A percentile compares a stretch with the other conserved stretches of the same genome.
Conservation (phyloP, 2,329 filamentous ascomycete genomes). For the Aspergillus awamori region DNA sequence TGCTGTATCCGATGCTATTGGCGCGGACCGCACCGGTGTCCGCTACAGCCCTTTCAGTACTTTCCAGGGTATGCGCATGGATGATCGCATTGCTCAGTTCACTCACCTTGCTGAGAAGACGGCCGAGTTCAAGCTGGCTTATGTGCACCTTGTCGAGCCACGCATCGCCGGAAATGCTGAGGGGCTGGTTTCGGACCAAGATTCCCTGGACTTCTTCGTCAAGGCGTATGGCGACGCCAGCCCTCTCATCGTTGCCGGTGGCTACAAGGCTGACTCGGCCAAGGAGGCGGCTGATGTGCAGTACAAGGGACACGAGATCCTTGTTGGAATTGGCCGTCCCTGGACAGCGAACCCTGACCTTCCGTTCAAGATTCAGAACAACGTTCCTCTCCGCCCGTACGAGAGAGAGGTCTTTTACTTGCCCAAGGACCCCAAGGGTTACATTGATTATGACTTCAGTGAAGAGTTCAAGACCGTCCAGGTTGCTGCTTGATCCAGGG, state of each 20-base stretch:
- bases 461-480: conserved; percentile 32
- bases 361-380: conserved; percentile 45
- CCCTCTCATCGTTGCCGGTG: conserved; percentile 57
- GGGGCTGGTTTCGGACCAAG: conserved; percentile 38
- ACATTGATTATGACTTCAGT: conserved; percentile 43
- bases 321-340: conserved; percentile 47
- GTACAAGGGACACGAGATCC: conserved; percentile 34
- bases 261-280: conserved; percentile 47
- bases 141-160: conserved; percentile 64
- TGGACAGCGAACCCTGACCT: conserved; percentile 53
- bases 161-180: conserved; percentile 44
- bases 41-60: conserved; percentile 51
- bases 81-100: conserved; percentile 66
- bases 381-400: conserved; percentile 42
- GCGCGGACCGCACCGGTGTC: conserved; percentile 49
- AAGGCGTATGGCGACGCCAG: conserved; percentile 44
- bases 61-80: conserved; percentile 59
- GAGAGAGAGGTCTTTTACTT: conserved; percentile 47
- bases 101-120: conserved; percentile 57
- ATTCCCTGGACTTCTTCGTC: conserved; percentile 48
- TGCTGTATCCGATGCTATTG: conserved; percentile 48
- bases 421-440: conserved; percentile 40
- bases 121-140: conserved; percentile 58
- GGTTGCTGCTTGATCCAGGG: conserved; percentile 23
- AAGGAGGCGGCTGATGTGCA: conserved; percentile 38